These are phyloP conservation scores for Ogataea populi-albae DNA, from an alignment of 805 yeast genomes.

Conservation along the genomic window DNA sequence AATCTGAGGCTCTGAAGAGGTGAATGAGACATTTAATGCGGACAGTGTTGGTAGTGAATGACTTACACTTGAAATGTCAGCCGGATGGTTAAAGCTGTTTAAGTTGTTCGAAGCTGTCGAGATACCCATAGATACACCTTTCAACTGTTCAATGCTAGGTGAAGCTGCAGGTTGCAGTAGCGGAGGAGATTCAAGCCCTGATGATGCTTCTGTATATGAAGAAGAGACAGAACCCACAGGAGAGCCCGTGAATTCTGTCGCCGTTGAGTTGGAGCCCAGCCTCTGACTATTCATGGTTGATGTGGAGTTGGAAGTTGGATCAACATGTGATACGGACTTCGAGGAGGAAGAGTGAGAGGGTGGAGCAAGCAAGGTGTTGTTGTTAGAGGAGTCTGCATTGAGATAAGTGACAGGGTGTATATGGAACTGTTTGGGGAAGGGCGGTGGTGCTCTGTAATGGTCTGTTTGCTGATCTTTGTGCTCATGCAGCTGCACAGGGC, in stretches of 20 bases:
- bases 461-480: too few relatives aligned
- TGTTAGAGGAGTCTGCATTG: constrained; percentile 22
- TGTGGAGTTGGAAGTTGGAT: too few relatives aligned
- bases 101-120: too few relatives aligned
- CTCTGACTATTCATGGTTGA: too few relatives aligned
- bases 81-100: too few relatives aligned
- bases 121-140: too few relatives aligned
- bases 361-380: not conserved
- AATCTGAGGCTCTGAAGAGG: constrained; percentile 10
- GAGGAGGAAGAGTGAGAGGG: constrained; percentile 5
- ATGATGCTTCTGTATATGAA: constrained; percentile 26
- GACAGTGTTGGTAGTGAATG: constrained; percentile 9
- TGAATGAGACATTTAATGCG: constrained; percentile 4
- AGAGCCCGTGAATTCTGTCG: constrained; percentile 27
- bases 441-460: too few relatives aligned
- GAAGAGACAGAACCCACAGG: constrained; percentile 26
- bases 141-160: constrained; percentile 2
- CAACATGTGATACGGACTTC: too few relatives aligned
- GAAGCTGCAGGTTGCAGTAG: constrained; percentile 12
- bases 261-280: constrained; percentile 16
- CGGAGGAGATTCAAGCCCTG: constrained; percentile 26
- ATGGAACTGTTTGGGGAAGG: constrained; percentile 16
- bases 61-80: too few relatives aligned
- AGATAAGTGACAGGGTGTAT: constrained; percentile 31
- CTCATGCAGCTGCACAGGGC: too few relatives aligned